Evolutionary conservation across 1,284 basidiomycete species (phyloP).

Genomic region (Porodaedalea pini): DNA sequence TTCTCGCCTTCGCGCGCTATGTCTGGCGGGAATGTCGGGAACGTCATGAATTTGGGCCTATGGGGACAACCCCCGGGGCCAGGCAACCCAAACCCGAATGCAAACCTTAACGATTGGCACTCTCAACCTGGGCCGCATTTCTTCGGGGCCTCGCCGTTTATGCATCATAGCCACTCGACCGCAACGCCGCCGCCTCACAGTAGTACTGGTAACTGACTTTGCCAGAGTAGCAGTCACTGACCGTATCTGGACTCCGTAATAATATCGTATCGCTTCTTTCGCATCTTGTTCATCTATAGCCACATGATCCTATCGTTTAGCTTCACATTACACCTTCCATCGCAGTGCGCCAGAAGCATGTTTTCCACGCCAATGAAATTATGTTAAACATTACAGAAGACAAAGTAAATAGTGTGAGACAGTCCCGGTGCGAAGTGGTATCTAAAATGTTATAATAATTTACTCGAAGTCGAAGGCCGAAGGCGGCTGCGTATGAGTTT

Average conservation of each 20-base stretch:
- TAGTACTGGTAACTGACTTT: conserved; percentile 45
- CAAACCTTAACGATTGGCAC: conserved; percentile 30
- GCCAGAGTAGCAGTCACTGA: not conserved
- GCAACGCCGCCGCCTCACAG: conserved; percentile 40
- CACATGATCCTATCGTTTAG: not conserved
- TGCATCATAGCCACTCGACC: conserved; percentile 40
- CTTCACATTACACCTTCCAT: not conserved
- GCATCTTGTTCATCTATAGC: conserved; percentile 13
- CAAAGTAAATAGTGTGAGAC: not conserved
- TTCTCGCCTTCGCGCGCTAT: conserved; percentile 34
- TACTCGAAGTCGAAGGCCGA: conserved; percentile 92
- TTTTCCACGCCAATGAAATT: conserved; percentile 14
- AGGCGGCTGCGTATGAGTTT: conserved; percentile 84
- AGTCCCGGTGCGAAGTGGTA: not conserved
- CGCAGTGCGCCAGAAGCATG: not conserved
- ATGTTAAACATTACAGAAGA: conserved; percentile 11
- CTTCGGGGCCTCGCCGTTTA: conserved; percentile 46
- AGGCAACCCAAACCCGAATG: conserved; percentile 24
- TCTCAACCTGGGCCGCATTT: conserved; percentile 46
- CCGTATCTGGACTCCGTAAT: not conserved
- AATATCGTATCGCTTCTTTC: not conserved
- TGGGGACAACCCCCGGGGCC: not conserved
- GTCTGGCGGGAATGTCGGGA: not conserved
- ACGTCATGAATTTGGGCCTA: not conserved
- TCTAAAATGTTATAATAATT: conserved; percentile 58